These are phyloP conservation scores for Colletotrichum gloeosporioides DNA, from an alignment of 2,329 filamentous ascomycete genomes.

Conservation along the genomic window DNA sequence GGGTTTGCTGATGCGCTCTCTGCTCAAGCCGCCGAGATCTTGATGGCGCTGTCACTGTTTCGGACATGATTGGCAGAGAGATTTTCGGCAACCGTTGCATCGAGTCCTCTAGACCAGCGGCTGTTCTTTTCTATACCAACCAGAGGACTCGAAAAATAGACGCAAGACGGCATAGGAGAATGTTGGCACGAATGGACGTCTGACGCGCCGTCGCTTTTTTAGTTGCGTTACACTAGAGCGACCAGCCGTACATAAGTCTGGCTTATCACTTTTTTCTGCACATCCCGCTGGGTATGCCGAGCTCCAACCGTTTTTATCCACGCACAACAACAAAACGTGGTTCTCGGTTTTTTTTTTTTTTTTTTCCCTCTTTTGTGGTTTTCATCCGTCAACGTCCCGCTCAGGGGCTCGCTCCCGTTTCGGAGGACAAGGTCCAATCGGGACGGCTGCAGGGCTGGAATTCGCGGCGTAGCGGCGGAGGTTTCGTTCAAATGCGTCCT, in stretches of 20 bases:
- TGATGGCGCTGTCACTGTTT: slow-evolving; percentile 13
- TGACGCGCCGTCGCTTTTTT: background rate
- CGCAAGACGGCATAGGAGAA: background rate
- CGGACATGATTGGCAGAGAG: slow-evolving; percentile 8
- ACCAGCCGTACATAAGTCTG: background rate
- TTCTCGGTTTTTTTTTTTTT: background rate
- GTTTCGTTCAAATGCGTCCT: slow-evolving; percentile 9
- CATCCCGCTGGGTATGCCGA: background rate
- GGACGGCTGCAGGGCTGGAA: background rate
- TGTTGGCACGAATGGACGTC: background rate
- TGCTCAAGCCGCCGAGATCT: slow-evolving; percentile 13
- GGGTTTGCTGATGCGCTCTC: background rate
- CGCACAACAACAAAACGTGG: background rate
- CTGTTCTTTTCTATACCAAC: background rate
- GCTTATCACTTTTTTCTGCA: background rate
- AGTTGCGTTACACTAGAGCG: background rate
- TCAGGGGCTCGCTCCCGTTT: background rate
- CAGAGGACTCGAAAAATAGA: background rate
- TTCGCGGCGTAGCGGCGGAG: slow-evolving; percentile 1
- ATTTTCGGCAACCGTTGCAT: slow-evolving; percentile 8
- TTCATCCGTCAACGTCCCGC: background rate
- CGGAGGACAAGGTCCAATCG: slow-evolving; percentile 1
- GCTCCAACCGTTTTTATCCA: background rate
- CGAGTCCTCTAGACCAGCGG: background rate
- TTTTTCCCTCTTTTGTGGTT: background rate